phyloP scores from a whole-genome alignment of 148 eudicot species.

The Amaranthus palmeri region DNA sequence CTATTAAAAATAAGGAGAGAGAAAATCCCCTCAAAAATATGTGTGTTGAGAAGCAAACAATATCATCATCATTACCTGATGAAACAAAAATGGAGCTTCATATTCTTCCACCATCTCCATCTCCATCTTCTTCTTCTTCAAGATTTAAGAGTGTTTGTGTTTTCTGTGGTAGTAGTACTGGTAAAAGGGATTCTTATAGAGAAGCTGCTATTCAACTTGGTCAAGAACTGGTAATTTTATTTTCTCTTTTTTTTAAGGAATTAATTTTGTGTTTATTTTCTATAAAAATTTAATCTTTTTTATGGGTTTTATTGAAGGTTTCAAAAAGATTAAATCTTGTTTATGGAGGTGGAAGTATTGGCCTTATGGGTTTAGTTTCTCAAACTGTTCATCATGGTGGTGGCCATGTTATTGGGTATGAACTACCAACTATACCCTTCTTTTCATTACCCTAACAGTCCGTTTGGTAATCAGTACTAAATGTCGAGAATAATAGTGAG shows the following conservation, averaged over 20 bases:
- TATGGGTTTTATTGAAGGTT: conserved; percentile 31
- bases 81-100: conserved; percentile 16
- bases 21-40: not conserved
- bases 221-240: conserved; percentile 35
- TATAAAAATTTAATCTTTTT: not conserved
- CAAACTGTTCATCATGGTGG: conserved; percentile 67
- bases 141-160: conserved; percentile 56
- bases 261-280: not conserved
- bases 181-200: conserved; percentile 42
- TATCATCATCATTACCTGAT: not conserved
- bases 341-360: conserved; percentile 80
- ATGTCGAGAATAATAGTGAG: not conserved
- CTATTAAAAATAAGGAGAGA: not conserved
- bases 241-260: no score
- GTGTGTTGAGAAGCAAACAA: conserved; percentile 26
- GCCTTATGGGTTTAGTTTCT: conserved; percentile 75
- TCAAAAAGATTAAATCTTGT: conserved; percentile 57
- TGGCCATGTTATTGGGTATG: conserved; percentile 68
- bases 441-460: no score
- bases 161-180: conserved; percentile 59
- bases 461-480: no score
- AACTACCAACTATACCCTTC: not conserved
- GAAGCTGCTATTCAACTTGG: conserved; percentile 54
- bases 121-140: conserved; percentile 15
- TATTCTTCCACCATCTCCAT: no score